Percentiles rank a stretch among this genome's conserved stretches.
phyloP scores from a whole-genome alignment of 2,329 filamentous ascomycete species.

The Atkinsonella texensis region DNA sequence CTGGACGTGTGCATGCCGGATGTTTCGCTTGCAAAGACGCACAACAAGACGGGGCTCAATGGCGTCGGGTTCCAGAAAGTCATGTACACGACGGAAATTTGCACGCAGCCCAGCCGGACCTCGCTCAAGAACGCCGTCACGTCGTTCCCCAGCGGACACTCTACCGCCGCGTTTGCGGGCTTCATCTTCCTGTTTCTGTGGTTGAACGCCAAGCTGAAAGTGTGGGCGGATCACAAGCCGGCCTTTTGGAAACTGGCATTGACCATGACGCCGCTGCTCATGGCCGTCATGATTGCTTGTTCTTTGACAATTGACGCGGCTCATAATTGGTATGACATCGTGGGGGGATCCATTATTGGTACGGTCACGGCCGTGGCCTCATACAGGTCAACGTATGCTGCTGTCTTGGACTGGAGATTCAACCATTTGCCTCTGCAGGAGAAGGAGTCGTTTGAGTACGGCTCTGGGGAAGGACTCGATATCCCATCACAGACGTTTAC shows the following conservation, averaged over 20 bases:
- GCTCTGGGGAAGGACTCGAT: constrained; percentile 9
- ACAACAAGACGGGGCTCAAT: constrained; percentile 27
- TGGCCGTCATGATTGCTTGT: constrained; percentile 46
- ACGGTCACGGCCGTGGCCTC: constrained; percentile 47
- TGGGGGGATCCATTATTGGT: constrained; percentile 53
- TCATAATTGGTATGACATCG: constrained; percentile 60
- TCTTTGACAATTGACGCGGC: constrained; percentile 51
- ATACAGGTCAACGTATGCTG: constrained; percentile 56
- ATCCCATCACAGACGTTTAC: constrained; percentile 13
- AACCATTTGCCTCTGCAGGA: constrained; percentile 53
- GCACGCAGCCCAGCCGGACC: constrained; percentile 39
- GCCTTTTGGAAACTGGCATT: constrained; percentile 54
- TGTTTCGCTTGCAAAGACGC: constrained; percentile 28
- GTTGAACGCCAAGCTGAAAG: constrained; percentile 61
- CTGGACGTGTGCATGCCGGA: constrained; percentile 51
- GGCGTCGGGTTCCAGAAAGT: constrained; percentile 41
- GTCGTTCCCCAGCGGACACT: constrained; percentile 57
- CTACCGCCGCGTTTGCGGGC: constrained; percentile 51
- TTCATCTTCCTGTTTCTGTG: constrained; percentile 55
- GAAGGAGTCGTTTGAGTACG: constrained; percentile 8
- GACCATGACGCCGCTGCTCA: constrained; percentile 46
- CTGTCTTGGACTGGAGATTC: constrained; percentile 56
- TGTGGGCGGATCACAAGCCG: constrained; percentile 54
- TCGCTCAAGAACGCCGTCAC: constrained; percentile 50
- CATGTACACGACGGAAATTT: constrained; percentile 54